These are phyloP conservation scores for Leishmania lainsoni DNA, from an alignment of 208 protist species.

Conservation along the genomic window DNA sequence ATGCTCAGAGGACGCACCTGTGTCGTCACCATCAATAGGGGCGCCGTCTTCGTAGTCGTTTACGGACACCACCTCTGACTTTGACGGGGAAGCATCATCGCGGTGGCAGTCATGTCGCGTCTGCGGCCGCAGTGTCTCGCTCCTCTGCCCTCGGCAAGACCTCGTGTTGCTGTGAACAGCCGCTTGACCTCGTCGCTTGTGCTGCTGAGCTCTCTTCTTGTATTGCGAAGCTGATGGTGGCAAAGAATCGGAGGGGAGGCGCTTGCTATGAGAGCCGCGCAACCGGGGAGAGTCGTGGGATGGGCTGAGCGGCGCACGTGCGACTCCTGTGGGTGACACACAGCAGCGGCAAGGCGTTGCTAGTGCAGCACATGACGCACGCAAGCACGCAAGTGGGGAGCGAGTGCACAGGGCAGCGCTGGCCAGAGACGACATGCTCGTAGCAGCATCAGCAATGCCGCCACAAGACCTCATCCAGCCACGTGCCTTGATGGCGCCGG, in stretches of 20 bases:
- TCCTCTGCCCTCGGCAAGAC: neutral
- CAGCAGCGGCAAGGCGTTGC: neutral
- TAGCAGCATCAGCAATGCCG: neutral
- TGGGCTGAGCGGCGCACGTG: neutral
- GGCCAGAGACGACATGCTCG: neutral
- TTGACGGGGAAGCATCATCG: neutral
- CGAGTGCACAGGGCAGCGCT: neutral
- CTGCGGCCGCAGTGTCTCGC: neutral
- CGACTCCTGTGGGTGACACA: neutral
- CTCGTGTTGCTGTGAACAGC: neutral
- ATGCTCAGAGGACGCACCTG: neutral
- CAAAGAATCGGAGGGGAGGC: neutral
- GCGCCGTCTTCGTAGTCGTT: neutral
- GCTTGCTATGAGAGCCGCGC: neutral
- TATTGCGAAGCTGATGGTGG: neutral
- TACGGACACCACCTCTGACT: neutral
- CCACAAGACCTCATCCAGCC: neutral
- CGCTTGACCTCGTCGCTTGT: neutral
- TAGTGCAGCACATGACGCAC: neutral
- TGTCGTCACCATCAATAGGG: neutral
- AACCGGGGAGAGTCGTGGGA: neutral
- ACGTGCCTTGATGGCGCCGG: too few species aligned
- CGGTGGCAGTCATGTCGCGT: neutral
- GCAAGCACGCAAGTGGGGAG: neutral
- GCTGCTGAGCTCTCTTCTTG: neutral